Evolutionary conservation across 2,329 filamentous ascomycete genomes (phyloP).

Genomic region (Cordyceps sp.): DNA sequence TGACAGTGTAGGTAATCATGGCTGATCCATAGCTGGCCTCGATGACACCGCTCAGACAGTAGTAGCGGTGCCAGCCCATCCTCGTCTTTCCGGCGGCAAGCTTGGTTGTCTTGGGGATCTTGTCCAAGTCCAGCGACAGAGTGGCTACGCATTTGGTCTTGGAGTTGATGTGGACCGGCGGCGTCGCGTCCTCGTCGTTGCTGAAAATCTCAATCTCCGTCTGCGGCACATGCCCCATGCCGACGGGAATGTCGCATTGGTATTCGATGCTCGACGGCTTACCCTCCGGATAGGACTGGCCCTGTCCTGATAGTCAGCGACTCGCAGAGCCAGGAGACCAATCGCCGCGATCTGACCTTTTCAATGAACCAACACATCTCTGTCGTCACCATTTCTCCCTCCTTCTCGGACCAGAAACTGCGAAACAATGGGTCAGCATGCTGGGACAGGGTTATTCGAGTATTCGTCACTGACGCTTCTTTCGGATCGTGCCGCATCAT

Average conservation of each 20-base stretch:
- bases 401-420: conserved; percentile 21
- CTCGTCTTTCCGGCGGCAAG: conserved; percentile 12
- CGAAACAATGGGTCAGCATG: conserved; percentile 4
- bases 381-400: conserved; percentile 16
- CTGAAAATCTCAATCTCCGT: conserved; percentile 21
- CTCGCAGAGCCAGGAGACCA: not conserved
- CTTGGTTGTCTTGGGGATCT: conserved; percentile 15
- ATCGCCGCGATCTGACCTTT: conserved; percentile 12
- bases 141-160: conserved; percentile 15
- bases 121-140: conserved; percentile 17
- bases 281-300: conserved; percentile 19
- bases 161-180: conserved; percentile 13
- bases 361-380: conserved; percentile 23
- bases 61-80: conserved; percentile 20
- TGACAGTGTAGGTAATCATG: conserved; percentile 19
- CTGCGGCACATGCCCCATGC: conserved; percentile 16
- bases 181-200: conserved; percentile 13
- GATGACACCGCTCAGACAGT: conserved; percentile 18
- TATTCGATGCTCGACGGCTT: conserved; percentile 19
- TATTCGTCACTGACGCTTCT: conserved; percentile 14
- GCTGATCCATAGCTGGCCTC: conserved; percentile 21
- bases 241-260: conserved; percentile 20
- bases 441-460: no score
- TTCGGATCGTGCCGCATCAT: conserved; percentile 17
- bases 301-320: conserved; percentile 8